Base-by-base conservation (phyloP, 1,284 basidiomycete genomes). In the Leccinum huronense region DNA sequence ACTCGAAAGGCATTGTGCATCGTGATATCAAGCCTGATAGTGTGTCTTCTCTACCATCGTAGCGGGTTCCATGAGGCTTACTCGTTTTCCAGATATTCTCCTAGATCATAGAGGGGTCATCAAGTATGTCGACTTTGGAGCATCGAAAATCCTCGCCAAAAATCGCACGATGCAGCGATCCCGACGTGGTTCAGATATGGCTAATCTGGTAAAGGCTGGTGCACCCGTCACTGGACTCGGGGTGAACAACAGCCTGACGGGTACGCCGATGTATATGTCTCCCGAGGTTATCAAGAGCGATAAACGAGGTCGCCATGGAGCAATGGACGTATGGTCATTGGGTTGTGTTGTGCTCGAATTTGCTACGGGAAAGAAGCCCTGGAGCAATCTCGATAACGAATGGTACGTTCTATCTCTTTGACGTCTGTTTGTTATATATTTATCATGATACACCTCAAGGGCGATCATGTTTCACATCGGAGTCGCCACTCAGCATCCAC, bases 251-350 rank as follows among this genome's bases (percentile, higher is more conserved):
- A 93, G 92, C 73, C 80, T 98, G 38, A 98, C 97, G 2, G 97
- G 97, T 13, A 99, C 97, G 19, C 97, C 97, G 0, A 99, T 99
- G 97, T 99, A 99, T 79, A 98, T 99, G 93, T 97, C 95, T 10
- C 97, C 97, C 1, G 97, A 99, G 75, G 90, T 98, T 58, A 99
- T 99, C 81, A 95, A 98, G 79, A 95, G 90, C 71, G 91, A 94
- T 70, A 88, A 83, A 69, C 87, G 90, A 16, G 93, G 94, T 34
- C 84, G 91, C 62, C 88, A 93, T 66, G 97, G 97, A n/a, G 95
- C 97, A 3, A 97, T 98, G 88, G 97, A 99, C 75, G 90, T 99
- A 56, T 99, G 97, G 97, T 92, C 91, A 36, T 79, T 99, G 64
- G 97, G 97, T 5, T 99, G 97, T 75, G 95, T 99, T 27, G 89